Percentiles rank a stretch among this genome's conserved stretches.
Conservation (phyloP, 2,329 filamentous ascomycete genomes). For the Microsporum canis region DNA sequence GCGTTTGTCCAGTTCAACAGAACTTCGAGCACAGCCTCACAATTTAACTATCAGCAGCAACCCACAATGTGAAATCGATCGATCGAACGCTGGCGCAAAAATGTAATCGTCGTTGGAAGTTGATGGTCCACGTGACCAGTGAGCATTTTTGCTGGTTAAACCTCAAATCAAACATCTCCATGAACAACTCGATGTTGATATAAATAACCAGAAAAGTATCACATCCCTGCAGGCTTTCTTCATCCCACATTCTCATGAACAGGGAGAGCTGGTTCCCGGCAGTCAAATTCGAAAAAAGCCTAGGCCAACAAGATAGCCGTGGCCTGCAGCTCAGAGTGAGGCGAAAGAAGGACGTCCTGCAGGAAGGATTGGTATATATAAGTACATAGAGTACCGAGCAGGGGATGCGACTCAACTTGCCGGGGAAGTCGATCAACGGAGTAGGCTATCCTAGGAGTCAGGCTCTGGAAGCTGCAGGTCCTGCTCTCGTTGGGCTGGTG, state of each 20-base stretch:
- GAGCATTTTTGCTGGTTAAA: no score
- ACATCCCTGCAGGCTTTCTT: neutral
- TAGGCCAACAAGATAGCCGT: neutral
- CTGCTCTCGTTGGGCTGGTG: neutral
- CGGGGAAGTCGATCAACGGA: neutral
- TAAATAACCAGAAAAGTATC: neutral
- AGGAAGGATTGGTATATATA: neutral
- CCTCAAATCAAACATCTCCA: no score
- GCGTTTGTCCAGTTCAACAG: no score
- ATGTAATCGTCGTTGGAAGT: no score
- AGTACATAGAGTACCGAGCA: neutral
- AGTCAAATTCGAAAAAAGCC: neutral
- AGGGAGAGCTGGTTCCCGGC: neutral
- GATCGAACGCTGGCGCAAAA: no score
- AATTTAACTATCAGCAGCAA: no score
- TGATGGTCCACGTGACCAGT: no score
- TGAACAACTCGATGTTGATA: neutral
- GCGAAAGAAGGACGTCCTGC: neutral
- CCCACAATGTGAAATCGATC: no score
- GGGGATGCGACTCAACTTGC: neutral
- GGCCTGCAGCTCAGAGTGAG: slow-evolving; percentile 1
- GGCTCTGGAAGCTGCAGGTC: neutral
- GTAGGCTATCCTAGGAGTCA: neutral
- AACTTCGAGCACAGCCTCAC: no score
- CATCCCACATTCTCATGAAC: neutral